Evolutionary conservation across 1,139 yeast genomes (phyloP).

Genomic region (Meyerozyma athensensis): DNA sequence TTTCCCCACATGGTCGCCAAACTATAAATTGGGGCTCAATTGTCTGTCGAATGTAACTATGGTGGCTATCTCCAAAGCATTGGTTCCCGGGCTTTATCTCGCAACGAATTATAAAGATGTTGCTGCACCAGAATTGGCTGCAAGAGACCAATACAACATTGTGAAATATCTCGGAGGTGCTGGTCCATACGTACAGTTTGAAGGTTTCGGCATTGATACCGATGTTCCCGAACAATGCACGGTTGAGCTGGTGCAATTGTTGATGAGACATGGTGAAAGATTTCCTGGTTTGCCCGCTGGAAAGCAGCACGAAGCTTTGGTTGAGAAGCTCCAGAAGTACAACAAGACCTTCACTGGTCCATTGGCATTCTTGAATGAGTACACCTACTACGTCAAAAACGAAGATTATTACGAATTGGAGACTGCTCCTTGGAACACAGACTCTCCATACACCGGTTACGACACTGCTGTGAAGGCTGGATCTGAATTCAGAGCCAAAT

Average conservation of each 20-base stretch:
- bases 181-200: slow-evolving; percentile 43
- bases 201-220: slow-evolving; percentile 44
- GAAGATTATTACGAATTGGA: slow-evolving; percentile 25
- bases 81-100: slow-evolving; percentile 8
- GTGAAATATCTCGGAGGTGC: slow-evolving; percentile 43
- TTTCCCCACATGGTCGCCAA: too few species aligned
- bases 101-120: slow-evolving; percentile 13
- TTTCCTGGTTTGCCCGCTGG: slow-evolving; percentile 43
- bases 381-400: slow-evolving; percentile 28
- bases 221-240: slow-evolving; percentile 47
- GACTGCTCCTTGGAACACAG: slow-evolving; percentile 25
- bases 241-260: slow-evolving; percentile 60
- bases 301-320: slow-evolving; percentile 16
- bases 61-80: slow-evolving; percentile 9
- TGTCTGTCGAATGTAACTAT: slow-evolving; percentile 1
- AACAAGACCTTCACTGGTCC: slow-evolving; percentile 27
- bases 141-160: slow-evolving; percentile 32
- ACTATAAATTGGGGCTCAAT: neutral
- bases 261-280: slow-evolving; percentile 73
- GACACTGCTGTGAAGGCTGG: slow-evolving; percentile 32
- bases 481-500: slow-evolving; percentile 28
- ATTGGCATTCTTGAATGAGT: slow-evolving; percentile 29
- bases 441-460: slow-evolving; percentile 27
- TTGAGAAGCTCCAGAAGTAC: slow-evolving; percentile 18
- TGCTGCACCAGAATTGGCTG: slow-evolving; percentile 25